Evolutionary conservation across 2,329 filamentous ascomycete species (phyloP).

Genomic region (Hortaea werneckii): DNA sequence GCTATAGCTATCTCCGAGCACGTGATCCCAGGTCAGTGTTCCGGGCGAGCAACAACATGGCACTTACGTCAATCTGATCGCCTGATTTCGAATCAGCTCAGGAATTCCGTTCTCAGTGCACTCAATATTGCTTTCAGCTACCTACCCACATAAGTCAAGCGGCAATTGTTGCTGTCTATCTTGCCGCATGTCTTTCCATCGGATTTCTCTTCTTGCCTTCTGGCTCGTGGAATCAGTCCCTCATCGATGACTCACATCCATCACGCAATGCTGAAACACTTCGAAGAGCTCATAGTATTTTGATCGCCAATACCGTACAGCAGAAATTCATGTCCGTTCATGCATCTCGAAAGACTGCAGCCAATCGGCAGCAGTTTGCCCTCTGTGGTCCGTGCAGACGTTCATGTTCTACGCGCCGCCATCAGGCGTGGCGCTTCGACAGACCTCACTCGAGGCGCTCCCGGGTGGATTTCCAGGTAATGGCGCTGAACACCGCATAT

Average conservation of each 20-base stretch:
- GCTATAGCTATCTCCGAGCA: too few relatives aligned
- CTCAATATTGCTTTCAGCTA: too few relatives aligned
- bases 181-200: too few relatives aligned
- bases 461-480: constrained; percentile 8
- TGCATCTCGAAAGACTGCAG: neutral
- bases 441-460: constrained; percentile 5
- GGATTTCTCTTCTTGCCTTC: too few relatives aligned
- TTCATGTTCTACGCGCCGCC: constrained; percentile 9
- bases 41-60: too few relatives aligned
- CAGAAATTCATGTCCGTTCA: constrained; percentile 2
- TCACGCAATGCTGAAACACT: constrained; percentile 5
- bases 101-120: too few relatives aligned
- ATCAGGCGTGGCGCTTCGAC: constrained; percentile 9
- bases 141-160: too few relatives aligned
- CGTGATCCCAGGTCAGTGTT: too few relatives aligned
- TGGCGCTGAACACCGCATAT: constrained; percentile 5
- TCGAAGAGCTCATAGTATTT: constrained; percentile 2
- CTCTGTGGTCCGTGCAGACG: constrained; percentile 4
- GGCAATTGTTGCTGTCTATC: too few relatives aligned
- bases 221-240: too few relatives aligned
- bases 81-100: too few relatives aligned
- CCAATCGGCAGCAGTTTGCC: constrained; percentile 2
- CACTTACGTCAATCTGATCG: too few relatives aligned
- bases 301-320: constrained; percentile 3
- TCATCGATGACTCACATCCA: constrained; percentile 9